Conservation (phyloP, 306 rosid species). For the Lathyrus tuberosus region DNA sequence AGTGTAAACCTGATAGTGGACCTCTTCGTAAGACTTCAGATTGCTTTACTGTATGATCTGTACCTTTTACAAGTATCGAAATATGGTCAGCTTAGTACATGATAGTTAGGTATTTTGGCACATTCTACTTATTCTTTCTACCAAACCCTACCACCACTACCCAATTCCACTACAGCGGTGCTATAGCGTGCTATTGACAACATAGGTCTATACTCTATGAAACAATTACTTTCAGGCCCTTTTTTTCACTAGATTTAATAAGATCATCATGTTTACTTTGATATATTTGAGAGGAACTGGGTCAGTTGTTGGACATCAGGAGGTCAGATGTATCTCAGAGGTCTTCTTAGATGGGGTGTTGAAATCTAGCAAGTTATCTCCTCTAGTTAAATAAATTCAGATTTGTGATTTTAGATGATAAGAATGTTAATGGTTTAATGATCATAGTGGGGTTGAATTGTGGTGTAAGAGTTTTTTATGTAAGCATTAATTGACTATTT, state of each 20-base stretch:
- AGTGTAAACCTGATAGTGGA: background rate
- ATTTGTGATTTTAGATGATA: constrained; percentile 16
- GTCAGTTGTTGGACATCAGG: background rate
- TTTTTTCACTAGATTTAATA: background rate
- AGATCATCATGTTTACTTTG: background rate
- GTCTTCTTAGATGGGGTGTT: constrained; percentile 19
- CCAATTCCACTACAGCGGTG: too few relatives aligned
- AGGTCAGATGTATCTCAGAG: constrained; percentile 1
- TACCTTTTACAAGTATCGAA: background rate
- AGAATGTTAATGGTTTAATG: constrained; percentile 9
- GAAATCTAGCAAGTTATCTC: constrained; percentile 3
- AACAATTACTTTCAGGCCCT: background rate
- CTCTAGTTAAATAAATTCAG: constrained; percentile 16
- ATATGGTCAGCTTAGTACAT: constrained; percentile 5
- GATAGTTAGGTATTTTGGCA: too few relatives aligned
- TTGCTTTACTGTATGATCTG: constrained; percentile 14
- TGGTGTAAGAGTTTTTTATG: background rate
- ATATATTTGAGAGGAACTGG: constrained; percentile 8
- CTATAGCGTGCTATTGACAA: too few relatives aligned
- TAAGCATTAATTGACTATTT: background rate
- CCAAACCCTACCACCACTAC: too few relatives aligned
- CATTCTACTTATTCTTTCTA: too few relatives aligned
- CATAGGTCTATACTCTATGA: constrained; percentile 16
- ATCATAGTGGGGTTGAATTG: background rate
- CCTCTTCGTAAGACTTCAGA: background rate